phyloP scores from a whole-genome alignment of 2,329 filamentous ascomycete genomes.

The Talaromyces sp. region DNA sequence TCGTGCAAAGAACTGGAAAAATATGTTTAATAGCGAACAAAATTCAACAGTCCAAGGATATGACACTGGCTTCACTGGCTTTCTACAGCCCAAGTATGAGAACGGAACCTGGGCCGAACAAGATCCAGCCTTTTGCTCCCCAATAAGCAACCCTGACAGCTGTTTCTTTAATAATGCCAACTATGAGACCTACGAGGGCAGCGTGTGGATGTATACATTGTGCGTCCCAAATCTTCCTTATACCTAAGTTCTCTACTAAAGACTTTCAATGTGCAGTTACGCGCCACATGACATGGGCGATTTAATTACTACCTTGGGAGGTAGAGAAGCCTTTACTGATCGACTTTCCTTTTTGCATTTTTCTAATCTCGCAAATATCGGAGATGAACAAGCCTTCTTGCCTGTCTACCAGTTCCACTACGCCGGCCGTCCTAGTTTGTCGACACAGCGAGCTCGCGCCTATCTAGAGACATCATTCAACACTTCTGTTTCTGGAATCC shows the following conservation, averaged over 20 bases:
- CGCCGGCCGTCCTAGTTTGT: neutral
- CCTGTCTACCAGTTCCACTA: neutral
- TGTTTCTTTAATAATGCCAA: neutral
- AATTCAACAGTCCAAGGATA: conserved; percentile 15
- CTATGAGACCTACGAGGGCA: neutral
- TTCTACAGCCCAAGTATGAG: neutral
- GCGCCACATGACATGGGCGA: neutral
- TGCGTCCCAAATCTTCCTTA: neutral
- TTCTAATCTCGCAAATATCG: neutral
- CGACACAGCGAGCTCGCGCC: neutral
- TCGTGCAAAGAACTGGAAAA: neutral
- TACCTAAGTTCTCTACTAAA: neutral
- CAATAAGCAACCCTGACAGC: neutral
- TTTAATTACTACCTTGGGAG: neutral
- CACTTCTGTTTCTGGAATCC: neutral
- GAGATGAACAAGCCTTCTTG: neutral
- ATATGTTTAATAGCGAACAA: neutral
- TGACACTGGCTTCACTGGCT: conserved; percentile 14
- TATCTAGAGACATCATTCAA: neutral
- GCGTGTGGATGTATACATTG: neutral
- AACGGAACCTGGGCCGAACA: neutral
- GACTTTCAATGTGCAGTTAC: neutral
- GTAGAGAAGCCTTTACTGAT: neutral
- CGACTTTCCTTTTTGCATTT: neutral
- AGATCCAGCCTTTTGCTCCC: neutral